These are phyloP conservation scores for Extremus antarcticus DNA, from an alignment of 495 filamentous ascomycete species.

Conservation along the genomic window DNA sequence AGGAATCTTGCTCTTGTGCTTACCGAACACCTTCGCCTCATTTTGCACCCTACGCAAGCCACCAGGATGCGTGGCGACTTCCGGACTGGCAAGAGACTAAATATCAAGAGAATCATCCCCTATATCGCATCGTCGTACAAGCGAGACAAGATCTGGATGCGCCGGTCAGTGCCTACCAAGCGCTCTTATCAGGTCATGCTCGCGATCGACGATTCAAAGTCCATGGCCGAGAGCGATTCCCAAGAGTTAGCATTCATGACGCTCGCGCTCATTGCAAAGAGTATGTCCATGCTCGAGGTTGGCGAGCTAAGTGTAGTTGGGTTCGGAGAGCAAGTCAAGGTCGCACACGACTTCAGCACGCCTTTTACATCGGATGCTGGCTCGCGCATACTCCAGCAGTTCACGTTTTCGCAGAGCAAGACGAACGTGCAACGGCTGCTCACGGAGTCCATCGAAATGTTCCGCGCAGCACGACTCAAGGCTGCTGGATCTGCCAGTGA, in stretches of 20 bases:
- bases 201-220: slow-evolving; percentile 89
- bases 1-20: slow-evolving; percentile 75
- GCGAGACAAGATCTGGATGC: slow-evolving; percentile 99
- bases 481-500: slow-evolving; percentile 53
- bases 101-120: slow-evolving; percentile 97
- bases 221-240: slow-evolving; percentile 69
- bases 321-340: slow-evolving; percentile 76
- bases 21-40: slow-evolving; percentile 87
- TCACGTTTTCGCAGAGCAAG: slow-evolving; percentile 70
- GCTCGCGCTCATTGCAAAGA: slow-evolving; percentile 74
- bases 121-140: slow-evolving; percentile 97
- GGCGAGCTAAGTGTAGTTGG: slow-evolving; percentile 82
- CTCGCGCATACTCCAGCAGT: slow-evolving; percentile 66
- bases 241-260: slow-evolving; percentile 77
- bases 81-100: slow-evolving; percentile 93
- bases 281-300: slow-evolving; percentile 80
- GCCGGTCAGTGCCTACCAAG: slow-evolving; percentile 78
- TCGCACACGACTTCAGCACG: slow-evolving; percentile 78
- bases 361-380: slow-evolving; percentile 79
- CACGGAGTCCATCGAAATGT: slow-evolving; percentile 62
- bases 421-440: slow-evolving; percentile 79
- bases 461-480: slow-evolving; percentile 61
- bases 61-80: slow-evolving; percentile 96
- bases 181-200: slow-evolving; percentile 94
- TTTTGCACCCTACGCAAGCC: slow-evolving; percentile 85